Evolutionary conservation across 306 rosid species (phyloP), one percentile per base, ranked within the genome.

Genomic region (Vigna reflexopilosa): DNA sequence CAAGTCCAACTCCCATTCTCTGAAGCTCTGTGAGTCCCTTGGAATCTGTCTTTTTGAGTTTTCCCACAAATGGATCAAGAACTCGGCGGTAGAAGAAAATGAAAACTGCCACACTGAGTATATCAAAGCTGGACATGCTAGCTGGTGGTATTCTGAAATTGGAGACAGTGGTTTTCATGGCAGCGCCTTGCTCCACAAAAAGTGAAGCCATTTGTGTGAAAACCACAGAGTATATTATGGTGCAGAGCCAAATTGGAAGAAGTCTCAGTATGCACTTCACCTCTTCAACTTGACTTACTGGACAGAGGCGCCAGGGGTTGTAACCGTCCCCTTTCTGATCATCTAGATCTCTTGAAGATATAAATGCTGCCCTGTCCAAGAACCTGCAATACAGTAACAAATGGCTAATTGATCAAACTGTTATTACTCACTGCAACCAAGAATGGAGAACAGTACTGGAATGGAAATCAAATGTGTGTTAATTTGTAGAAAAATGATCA

Each of bases 131-230:
- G 17, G 99, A 96, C 99, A 96, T 96, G 86, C 99, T 96, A 0
- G 99, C 99, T 3, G 99, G 88, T 22, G 99, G 99, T 76, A 96
- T 89, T 72, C 38, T 83, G 87, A 96, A 96, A 79, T 77, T 50
- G 63, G 96, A 90, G 64, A 96, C 55, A 0, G 88, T 88, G 40
- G 97, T 88, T 73, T 96, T 90, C 99, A 96, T 96, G 78, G 94
- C 99, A 1, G 97, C 96, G 14, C 99, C 99, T 88, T 96, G 99
- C 87, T 93, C 99, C 56, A 96, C 99, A 63, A 96, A 96, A 80
- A 96, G 98, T 17, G 99, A 96, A 44, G 98, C 98, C 99, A 96
- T 96, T 83, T 96, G 99, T 70, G 99, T 93, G 85, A 93, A 96
- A 78, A 93, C 99, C 62, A 96, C 99, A 0, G 99, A 96, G 89